Base-by-base conservation (phyloP, 1,139 yeast species). In the Nakaseomyces uthaithaninus region DNA sequence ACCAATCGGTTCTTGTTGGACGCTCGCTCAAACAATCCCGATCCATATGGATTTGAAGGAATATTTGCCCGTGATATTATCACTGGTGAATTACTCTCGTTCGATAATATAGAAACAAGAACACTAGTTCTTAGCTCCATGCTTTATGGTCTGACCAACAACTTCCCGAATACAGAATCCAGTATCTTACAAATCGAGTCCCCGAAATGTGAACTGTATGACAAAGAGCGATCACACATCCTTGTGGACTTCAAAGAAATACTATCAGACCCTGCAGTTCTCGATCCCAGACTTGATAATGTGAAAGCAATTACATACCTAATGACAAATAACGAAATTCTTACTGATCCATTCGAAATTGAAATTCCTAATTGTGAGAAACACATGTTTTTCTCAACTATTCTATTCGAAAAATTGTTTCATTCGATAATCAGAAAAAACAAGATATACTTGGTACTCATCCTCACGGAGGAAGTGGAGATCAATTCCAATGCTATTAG, bases 271-370 rank as follows among this genome's bases (percentile, higher is more conserved):
- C 70, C 83, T 2, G 71, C 79, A 6, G 71, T 68, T 44, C 69
- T 72, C 52, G 74, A 75, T 45, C 86, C 87, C 11, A 74, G 75
- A 28, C 77, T 80, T 50, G 69, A 74, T 10, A 85, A 85, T 34
- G 71, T 79, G 72, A 76, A 77, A 35, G 91, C 89, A 3, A 77
- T 79, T 54, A 66, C 86, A 63, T 81, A 80, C 55, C 64, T 86
- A 51, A 69, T 94, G 56, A 81, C 80, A 47, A 69, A 74, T 27
- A 72, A 72, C 40, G 74, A 70, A 51, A 69, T 85, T 51, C 67
- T 86, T 45, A 82, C 95, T 0, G 95, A 86, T 63, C 80, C 94
- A 0, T 84, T 81, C 64, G 77, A 83, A 8, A 77, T 84, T 36
- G 77, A 75, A 47, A 74, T 86, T 2, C 27, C 41, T 36, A 64